Base-by-base conservation (phyloP, 805 yeast species). In the Starmerella floricola region DNA sequence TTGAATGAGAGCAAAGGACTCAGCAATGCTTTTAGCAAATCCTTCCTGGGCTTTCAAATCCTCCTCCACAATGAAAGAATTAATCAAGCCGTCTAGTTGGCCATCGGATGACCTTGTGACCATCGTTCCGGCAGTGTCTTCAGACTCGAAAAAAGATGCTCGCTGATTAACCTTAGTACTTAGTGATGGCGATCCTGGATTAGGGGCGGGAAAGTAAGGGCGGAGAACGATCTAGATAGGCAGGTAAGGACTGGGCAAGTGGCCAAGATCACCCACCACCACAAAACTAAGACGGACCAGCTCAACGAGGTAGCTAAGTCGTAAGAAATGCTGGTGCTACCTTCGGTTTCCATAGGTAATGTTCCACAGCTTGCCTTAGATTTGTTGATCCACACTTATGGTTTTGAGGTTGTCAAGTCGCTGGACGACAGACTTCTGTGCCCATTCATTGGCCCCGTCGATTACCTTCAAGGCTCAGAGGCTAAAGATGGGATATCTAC, bases 401-500 rank as follows among this genome's bases (percentile, higher is more conserved):
- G 65, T 4, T 71, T 78, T 44, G 48, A 60, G 42, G 71, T 71
- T 30, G 66, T 78, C 3, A 75, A 72, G 10, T 55, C 71, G 13
- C 60, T 87, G 23, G 79, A 80, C 52, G 77, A 76, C 39, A 58
- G 64, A 2, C 72, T 66, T 49, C 60, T 86, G 8, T 82, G 80
- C 55, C 95, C 97, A 2, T 84, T 88, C 62, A 77, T 78, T 0
- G 80, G 94, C 0, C 93, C 95, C 1, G 62, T 71, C 11, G 95
- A 85, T 55, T 64, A 64, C 44, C 55, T 60, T 0, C 45, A 40
- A 5, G 52, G 48, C 27, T 52, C 50, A 13, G 55, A 55, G 32
- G 39, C 39, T 1, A 43, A 36, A 27, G 17, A 49, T 0, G 74
- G 73, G 1, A 59, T 74, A 3, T 68, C 80, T 0, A 73, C 81